These are phyloP conservation scores for Aschersonia sp. DNA, from an alignment of 2,329 filamentous ascomycete species.

Conservation along the genomic window DNA sequence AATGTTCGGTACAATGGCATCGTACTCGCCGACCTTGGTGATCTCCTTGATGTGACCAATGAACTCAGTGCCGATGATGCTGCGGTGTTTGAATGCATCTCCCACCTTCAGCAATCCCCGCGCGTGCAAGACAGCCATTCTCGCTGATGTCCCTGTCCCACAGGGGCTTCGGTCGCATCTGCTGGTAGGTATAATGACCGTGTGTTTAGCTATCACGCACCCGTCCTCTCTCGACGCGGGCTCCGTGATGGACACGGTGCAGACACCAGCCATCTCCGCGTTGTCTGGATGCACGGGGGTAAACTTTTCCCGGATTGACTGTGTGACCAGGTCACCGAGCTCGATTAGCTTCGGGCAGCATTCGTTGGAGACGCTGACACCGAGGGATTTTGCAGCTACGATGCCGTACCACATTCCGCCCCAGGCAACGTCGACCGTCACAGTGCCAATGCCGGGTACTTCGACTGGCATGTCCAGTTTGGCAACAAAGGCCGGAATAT, in stretches of 20 bases:
- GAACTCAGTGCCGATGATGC: conserved; percentile 29
- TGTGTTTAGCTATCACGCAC: conserved; percentile 19
- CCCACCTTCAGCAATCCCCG: conserved; percentile 20
- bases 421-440: conserved; percentile 28
- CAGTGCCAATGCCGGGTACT: conserved; percentile 23
- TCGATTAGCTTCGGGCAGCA: conserved; percentile 21
- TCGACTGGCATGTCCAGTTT: conserved; percentile 22
- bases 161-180: conserved; percentile 31
- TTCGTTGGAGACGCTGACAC: conserved; percentile 17
- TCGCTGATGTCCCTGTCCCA: conserved; percentile 27
- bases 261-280: conserved; percentile 21
- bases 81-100: conserved; percentile 22
- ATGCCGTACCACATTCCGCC: conserved; percentile 30
- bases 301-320: conserved; percentile 17
- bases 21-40: conserved; percentile 21
- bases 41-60: conserved; percentile 19
- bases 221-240: conserved; percentile 11
- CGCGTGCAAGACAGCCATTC: conserved; percentile 27
- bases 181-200: conserved; percentile 28
- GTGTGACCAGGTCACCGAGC: conserved; percentile 26
- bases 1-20: conserved; percentile 24
- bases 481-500: conserved; percentile 27
- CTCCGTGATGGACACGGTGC: conserved; percentile 22
- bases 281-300: conserved; percentile 28
- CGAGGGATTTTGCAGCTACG: conserved; percentile 22